Conservation (phyloP, 2,329 filamentous ascomycete genomes). For the Stachybotrys chlorohalonatus region DNA sequence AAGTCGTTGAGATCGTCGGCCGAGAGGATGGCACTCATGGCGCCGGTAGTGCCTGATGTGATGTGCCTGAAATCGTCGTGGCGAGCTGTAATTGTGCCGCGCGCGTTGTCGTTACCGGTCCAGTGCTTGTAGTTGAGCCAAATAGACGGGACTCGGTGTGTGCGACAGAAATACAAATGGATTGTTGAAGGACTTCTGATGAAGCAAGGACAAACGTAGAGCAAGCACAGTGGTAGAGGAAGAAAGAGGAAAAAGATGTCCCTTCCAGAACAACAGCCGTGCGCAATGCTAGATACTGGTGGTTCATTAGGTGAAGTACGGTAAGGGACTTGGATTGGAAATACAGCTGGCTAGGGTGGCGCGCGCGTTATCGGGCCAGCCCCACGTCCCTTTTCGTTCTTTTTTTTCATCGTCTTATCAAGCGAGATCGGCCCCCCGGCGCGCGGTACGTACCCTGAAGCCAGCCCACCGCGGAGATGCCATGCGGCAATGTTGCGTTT, state of each 20-base stretch:
- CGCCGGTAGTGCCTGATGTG: conserved; percentile 11
- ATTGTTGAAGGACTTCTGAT: too few relatives aligned
- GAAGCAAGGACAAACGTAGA: too few relatives aligned
- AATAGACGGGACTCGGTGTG: not conserved
- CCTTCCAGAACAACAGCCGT: not conserved
- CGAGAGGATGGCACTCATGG: conserved; percentile 95
- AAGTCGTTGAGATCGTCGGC: conserved; percentile 98
- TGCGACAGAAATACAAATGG: too few relatives aligned
- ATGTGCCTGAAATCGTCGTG: not conserved
- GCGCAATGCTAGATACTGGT: not conserved
- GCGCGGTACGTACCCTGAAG: too few relatives aligned
- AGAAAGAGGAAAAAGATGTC: not conserved
- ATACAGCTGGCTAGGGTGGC: not conserved
- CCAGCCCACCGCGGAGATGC: not conserved
- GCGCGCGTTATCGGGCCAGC: not conserved
- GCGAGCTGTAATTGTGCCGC: too few relatives aligned
- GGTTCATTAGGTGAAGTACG: too few relatives aligned
- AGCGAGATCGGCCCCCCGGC: not conserved
- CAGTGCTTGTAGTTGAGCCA: not conserved
- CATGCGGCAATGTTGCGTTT: too few relatives aligned
- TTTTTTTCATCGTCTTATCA: not conserved
- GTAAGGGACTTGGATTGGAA: not conserved
- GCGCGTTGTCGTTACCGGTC: too few relatives aligned
- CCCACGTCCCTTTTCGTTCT: not conserved
- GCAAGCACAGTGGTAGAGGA: too few relatives aligned